These are phyloP conservation scores for Discostella stelligeroides DNA, from an alignment of 108 stramenopile species.

Conservation along the genomic window DNA sequence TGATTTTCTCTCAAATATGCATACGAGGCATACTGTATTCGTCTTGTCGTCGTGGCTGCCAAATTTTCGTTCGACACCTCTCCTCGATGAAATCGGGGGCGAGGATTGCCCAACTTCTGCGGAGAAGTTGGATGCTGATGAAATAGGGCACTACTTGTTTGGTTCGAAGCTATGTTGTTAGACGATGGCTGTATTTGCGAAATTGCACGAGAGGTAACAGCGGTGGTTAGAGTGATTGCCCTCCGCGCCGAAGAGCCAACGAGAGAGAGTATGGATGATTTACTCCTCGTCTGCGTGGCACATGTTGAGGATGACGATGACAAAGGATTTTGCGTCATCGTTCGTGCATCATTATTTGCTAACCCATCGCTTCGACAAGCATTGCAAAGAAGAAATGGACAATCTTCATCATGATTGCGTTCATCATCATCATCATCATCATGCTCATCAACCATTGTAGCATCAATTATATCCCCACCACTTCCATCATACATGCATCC, in stretches of 20 bases:
- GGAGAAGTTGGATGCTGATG: background rate
- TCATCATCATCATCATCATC: slow-evolving; percentile 6
- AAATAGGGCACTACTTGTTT: too few relatives aligned
- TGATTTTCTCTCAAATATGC: slow-evolving; percentile 68
- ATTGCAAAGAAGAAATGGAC: slow-evolving; percentile 1
- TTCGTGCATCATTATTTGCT: background rate
- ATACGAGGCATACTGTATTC: slow-evolving; percentile 63
- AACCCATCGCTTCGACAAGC: slow-evolving; percentile 16
- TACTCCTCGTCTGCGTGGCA: slow-evolving; percentile 5
- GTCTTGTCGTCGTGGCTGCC: too few relatives aligned
- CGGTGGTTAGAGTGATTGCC: slow-evolving; percentile 31
- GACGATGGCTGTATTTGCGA: slow-evolving; percentile 1
- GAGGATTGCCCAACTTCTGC: slow-evolving; percentile 20
- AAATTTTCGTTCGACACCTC: too few relatives aligned
- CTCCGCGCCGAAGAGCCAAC: slow-evolving; percentile 43
- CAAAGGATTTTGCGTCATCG: background rate
- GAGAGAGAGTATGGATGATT: slow-evolving; percentile 29
- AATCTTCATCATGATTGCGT: slow-evolving; percentile 17
- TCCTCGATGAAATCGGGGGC: slow-evolving; percentile 44
- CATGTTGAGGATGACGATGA: background rate
- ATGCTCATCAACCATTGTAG: background rate
- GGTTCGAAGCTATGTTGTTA: too few relatives aligned
- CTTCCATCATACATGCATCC: slow-evolving; percentile 15
- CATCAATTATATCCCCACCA: slow-evolving; percentile 35
- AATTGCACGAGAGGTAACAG: slow-evolving; percentile 3